Conservation (phyloP, 2,329 filamentous ascomycete genomes). For the Claviceps sp. region DNA sequence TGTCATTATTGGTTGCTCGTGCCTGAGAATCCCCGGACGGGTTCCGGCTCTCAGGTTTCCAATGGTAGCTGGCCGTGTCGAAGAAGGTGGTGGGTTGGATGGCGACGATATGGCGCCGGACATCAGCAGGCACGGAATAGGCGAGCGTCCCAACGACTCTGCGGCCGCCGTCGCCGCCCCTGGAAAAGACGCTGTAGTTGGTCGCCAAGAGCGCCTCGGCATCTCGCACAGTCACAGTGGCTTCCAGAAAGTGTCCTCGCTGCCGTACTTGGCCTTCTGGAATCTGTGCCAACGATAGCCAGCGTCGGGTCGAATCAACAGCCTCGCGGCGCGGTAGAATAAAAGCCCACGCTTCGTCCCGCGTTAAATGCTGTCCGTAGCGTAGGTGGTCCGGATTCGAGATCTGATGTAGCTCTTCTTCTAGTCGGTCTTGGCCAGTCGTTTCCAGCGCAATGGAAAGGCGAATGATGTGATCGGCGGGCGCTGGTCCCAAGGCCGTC, state of each 20-base stretch:
- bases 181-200: conserved; percentile 25
- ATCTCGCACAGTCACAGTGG: conserved; percentile 24
- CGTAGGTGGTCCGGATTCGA: conserved; percentile 31
- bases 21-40: background rate
- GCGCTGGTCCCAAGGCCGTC: conserved; percentile 10
- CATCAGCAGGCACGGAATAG: conserved; percentile 25
- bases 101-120: conserved; percentile 23
- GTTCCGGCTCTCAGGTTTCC: background rate
- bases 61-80: background rate
- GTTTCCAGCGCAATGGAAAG: conserved; percentile 19
- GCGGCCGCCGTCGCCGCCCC: conserved; percentile 22
- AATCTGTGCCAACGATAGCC: conserved; percentile 29
- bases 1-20: conserved; percentile 6
- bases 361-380: conserved; percentile 36
- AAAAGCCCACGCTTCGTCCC: conserved; percentile 34
- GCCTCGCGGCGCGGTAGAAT: conserved; percentile 29
- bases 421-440: conserved; percentile 18
- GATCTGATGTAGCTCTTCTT: conserved; percentile 31
- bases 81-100: conserved; percentile 35
- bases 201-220: conserved; percentile 34
- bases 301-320: conserved; percentile 26
- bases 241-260: conserved; percentile 27
- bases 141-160: conserved; percentile 25
- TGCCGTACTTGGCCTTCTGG: conserved; percentile 21
- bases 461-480: conserved; percentile 11